Evolutionary conservation across 768 basidiomycete genomes (phyloP), one percentile per base, ranked within the genome.

Genomic region (Russula sp.): DNA sequence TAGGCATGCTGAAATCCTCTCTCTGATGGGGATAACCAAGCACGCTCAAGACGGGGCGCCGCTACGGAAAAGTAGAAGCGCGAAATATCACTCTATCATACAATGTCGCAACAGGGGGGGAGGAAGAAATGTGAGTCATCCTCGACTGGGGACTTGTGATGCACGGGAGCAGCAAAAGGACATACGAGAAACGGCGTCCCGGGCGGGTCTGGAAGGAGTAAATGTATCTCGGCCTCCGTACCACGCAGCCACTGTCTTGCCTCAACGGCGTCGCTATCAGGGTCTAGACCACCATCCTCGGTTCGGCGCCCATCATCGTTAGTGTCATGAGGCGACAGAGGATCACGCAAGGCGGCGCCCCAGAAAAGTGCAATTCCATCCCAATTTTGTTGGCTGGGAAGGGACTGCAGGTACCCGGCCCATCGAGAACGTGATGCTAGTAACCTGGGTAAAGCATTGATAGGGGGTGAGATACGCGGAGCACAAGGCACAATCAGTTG

Each of bases 1-100:
- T 81, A 83, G 10, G 86, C 82, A 54, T 78, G 75, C 55, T 76
- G 72, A 69, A 86, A 87, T 0, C 76, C 79, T 46, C 64, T 59
- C 59, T 79, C 52, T 5, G 70, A 71, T 38, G 75, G 72, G 41
- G 48, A 50, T 50, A 59, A 25, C 25, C 58, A 55, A 14, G 38
- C 56, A 29, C 25, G 39, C 29, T 69, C 45, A 72, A 64, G 4
- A 73, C 74, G 58, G 71, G 68, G n/a, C 36, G 36, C 39, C 5
- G 39, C 64, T 3, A 56, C 56, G 13, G 52, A 48, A 20, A 35
- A 41, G 64, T 56, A 67, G 58, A 62, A 67, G 29, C n/a, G 10
- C 20, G 52, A 52, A 7, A 67, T 53, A 25, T 61, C 55, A 3
- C 51, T 50, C 66, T 66, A 16, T 47, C 22, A 22, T n/a, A 18